Evolutionary conservation across 2,329 filamentous ascomycete species (phyloP).

Genomic region (Xylariales sp.): DNA sequence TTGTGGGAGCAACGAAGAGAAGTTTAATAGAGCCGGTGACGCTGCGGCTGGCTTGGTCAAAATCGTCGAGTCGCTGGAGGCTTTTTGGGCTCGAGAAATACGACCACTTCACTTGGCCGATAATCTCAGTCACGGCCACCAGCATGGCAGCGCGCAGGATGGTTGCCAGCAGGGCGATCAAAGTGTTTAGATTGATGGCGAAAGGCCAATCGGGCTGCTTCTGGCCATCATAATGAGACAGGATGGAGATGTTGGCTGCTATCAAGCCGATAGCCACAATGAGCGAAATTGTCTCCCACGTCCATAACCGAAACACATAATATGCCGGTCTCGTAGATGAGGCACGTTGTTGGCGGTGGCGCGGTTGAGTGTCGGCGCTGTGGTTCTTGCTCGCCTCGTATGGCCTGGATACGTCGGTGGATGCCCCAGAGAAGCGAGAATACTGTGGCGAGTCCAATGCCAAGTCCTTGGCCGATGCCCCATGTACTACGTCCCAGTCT

Average conservation of each 20-base stretch:
- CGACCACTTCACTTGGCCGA: constrained; percentile 26
- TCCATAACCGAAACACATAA: constrained; percentile 13
- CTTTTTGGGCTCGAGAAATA: constrained; percentile 24
- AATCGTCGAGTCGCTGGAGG: constrained; percentile 22
- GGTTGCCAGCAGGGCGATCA: constrained; percentile 14
- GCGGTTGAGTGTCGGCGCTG: background rate
- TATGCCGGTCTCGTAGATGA: background rate
- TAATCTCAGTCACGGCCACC: constrained; percentile 21
- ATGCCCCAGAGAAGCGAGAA: no score
- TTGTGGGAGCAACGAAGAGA: constrained; percentile 11
- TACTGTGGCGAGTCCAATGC: no score
- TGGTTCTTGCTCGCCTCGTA: no score
- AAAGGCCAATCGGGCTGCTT: constrained; percentile 13
- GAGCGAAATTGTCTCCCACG: constrained; percentile 12
- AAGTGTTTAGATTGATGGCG: constrained; percentile 16
- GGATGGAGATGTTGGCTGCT: constrained; percentile 10
- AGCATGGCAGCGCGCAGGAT: constrained; percentile 19
- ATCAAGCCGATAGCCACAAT: constrained; percentile 8
- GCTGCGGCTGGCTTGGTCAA: constrained; percentile 25
- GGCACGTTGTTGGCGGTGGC: background rate
- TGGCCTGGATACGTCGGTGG: no score
- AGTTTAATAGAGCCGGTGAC: constrained; percentile 20
- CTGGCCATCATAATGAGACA: constrained; percentile 9
- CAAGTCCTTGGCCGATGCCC: no score
- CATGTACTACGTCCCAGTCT: no score